phyloP scores from a whole-genome alignment of 305 asterid genomes.

The Solanum hybrid region DNA sequence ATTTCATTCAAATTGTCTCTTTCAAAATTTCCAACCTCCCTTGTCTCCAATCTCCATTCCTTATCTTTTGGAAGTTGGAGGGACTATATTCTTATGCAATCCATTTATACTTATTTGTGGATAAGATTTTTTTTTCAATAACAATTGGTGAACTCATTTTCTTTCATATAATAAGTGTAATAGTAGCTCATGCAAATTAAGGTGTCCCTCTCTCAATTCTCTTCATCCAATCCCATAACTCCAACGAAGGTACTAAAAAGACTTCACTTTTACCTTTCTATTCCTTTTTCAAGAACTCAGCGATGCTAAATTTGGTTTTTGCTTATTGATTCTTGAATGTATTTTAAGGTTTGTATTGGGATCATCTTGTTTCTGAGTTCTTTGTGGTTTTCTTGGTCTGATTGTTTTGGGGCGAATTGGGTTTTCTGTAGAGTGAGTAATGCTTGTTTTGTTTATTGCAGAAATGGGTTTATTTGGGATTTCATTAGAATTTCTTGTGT shows the following conservation, averaged over 20 bases:
- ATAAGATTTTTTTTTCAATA: background rate
- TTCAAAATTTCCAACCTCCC: background rate
- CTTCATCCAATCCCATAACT: background rate
- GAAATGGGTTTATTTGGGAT: background rate
- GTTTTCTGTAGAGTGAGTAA: background rate
- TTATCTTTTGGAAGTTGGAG: constrained; percentile 1
- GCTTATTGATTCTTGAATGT: background rate
- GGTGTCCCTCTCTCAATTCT: background rate
- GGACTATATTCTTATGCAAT: constrained; percentile 2
- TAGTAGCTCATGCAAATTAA: background rate
- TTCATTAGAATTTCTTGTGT: background rate
- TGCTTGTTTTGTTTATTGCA: background rate
- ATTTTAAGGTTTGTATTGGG: background rate
- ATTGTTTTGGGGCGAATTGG: background rate
- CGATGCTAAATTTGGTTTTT: background rate
- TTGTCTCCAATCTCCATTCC: background rate
- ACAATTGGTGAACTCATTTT: background rate
- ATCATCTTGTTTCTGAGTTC: background rate
- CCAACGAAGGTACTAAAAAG: background rate
- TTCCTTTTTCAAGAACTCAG: background rate
- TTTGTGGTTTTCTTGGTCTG: background rate
- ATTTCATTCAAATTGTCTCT: background rate
- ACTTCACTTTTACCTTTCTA: background rate
- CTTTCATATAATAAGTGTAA: background rate
- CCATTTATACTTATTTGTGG: background rate